Percentiles rank a stretch among this genome's conserved stretches.
Conservation (phyloP, 345 rosid species). For the Litchi chinensis region DNA sequence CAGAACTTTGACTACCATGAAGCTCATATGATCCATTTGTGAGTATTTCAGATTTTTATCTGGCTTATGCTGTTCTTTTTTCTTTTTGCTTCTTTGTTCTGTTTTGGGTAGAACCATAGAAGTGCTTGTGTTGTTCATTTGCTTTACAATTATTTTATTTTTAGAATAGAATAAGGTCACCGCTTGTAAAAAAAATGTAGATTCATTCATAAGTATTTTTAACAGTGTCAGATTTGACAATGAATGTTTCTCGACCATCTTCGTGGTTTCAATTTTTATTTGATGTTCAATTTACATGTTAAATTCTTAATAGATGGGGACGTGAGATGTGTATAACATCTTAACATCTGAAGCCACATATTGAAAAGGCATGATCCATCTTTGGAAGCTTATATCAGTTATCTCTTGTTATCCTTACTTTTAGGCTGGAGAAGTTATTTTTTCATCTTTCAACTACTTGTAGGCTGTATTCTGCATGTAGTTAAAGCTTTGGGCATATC, state of each 20-base stretch:
- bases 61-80: conserved; percentile 11
- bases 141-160: not conserved
- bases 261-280: not conserved
- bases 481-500: not conserved
- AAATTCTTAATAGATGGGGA: conserved; percentile 3
- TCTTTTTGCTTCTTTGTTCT: too few species aligned
- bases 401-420: not conserved
- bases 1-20: conserved; percentile 64
- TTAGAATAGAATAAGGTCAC: not conserved
- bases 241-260: not conserved
- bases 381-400: not conserved
- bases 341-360: not conserved
- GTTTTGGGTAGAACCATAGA: too few species aligned
- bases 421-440: not conserved
- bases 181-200: not conserved
- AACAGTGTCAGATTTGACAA: conserved; percentile 1
- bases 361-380: not conserved
- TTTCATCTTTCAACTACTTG: not conserved
- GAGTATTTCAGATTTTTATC: conserved; percentile 36
- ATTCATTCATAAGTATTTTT: not conserved
- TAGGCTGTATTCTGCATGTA: not conserved
- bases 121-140: conserved; percentile 15
- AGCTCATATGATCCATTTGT: conserved; percentile 87
- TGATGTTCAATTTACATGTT: not conserved
- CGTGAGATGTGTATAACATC: not conserved